Evolutionary conservation across 1,139 yeast genomes (phyloP), one percentile per base, ranked within the genome.

Genomic region (Yamadazyma taylorii): DNA sequence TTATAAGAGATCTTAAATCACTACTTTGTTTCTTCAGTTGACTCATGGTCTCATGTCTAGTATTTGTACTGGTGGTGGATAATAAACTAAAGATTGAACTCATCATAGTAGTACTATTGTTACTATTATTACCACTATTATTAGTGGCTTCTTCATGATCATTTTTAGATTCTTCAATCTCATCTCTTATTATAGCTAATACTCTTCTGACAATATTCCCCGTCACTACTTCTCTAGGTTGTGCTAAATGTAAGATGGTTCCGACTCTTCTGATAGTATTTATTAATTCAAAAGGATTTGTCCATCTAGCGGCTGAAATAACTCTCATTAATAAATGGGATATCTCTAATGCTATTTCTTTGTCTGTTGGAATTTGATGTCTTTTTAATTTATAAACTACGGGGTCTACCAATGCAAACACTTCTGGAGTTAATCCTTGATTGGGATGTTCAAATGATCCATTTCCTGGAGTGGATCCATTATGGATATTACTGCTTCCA

Each of bases 191-290:
- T 41, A 88, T 69, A 1, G 95, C 92, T 48, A 94, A 69, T 2
- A 92, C 92, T 57, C 98, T 75, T 59, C 97, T 79, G 15, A 92
- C 86, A 33, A 92, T 82, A 58, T 92, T 94, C 5, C 97, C 98
- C 36, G 94, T 79, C 9, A 90, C 79, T 48, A 89, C 81, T 52
- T 90, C 96, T 47, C 82, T 71, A 5, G 92, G 90, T 48, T 79
- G 84, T 2, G 90, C 85, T 25, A 69, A 72, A 26, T 78, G 78
- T 30, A 84, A 57, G 17, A 73, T 63, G 30, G 62, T 65, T 2
- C 92, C 94, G 14, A 83, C 75, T 40, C 67, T 65, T 52, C 94
- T 78, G 45, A 92, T 80, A 41, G 85, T 79, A 14, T 63, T 63
- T 32, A 90, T 80, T 47, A 92, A 71, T 45, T 86, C 89, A 42